Evolutionary conservation across 805 yeast species (phyloP).

Genomic region (Metschnikowia amazonensis): DNA sequence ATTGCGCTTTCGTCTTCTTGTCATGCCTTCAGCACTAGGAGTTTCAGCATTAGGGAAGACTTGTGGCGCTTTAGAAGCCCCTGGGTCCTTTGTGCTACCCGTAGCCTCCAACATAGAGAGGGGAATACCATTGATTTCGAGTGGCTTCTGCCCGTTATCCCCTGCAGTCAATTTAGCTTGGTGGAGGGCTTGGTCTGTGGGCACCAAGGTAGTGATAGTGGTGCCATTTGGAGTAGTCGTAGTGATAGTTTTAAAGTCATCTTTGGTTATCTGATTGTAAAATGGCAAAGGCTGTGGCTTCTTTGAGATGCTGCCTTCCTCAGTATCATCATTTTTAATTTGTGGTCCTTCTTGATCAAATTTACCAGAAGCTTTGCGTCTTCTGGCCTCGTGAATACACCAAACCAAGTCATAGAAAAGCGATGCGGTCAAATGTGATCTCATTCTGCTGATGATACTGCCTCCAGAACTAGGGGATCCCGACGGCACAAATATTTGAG

Average conservation of each 20-base stretch:
- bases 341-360: slow-evolving; percentile 14
- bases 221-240: slow-evolving; percentile 92
- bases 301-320: slow-evolving; percentile 18
- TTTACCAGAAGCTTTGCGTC: slow-evolving; percentile 48
- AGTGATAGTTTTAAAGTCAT: slow-evolving; percentile 79
- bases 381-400: slow-evolving; percentile 91
- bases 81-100: slow-evolving; percentile 48
- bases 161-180: slow-evolving; percentile 53
- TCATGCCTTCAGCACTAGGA: neutral
- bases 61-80: neutral
- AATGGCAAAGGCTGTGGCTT: slow-evolving; percentile 75
- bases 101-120: slow-evolving; percentile 73
- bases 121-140: slow-evolving; percentile 67
- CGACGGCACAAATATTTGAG: slow-evolving; percentile 60
- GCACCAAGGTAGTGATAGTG: slow-evolving; percentile 82
- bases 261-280: slow-evolving; percentile 84
- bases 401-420: slow-evolving; percentile 87
- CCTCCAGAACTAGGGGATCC: slow-evolving; percentile 22
- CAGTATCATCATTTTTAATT: slow-evolving; percentile 7
- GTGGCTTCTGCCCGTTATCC: slow-evolving; percentile 54
- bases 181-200: slow-evolving; percentile 72
- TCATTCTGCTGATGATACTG: slow-evolving; percentile 74
- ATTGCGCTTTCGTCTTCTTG: neutral
- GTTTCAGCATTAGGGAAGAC: neutral
- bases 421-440: slow-evolving; percentile 89